Evolutionary conservation across 306 rosid species (phyloP), one percentile per base, ranked within the genome.

Genomic region (Mimosa pudica): DNA sequence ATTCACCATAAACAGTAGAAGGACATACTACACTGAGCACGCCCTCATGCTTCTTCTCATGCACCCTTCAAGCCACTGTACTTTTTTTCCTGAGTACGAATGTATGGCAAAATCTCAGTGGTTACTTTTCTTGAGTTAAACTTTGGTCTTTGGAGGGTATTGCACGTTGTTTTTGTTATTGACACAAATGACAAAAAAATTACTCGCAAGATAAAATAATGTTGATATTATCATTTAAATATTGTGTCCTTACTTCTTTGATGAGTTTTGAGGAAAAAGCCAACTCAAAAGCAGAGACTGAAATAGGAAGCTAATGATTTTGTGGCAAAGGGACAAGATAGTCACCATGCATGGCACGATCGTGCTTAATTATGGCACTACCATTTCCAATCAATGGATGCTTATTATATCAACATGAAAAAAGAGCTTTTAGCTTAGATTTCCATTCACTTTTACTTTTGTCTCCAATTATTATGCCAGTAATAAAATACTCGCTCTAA

Each of bases 301-400:
- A 38, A 66, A 8, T 66, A 38, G 71, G 17, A 66, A 36, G 6
- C 12, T 17, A 38, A 66, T 66, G 71, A 66, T 66, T 24, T 36
- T 2, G 71, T 17, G 1, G 20, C 30, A 38, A 66, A 17, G 48
- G 16, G 71, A 66, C 71, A 38, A 65, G 18, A 38, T 6, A 5
- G 20, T 52, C 20, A 18, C 20, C 60, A 52, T 33, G 46, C 46
- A 64, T 35, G 70, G 46, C 11, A 64, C 3, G 70, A 14, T 66
- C 13, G 45, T 14, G 48, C 71, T 66, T 66, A 38, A 66, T 66
- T 66, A 66, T 66, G 71, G 71, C 45, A 38, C 45, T 66, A 6
- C 30, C 3, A 38, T 66, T 66, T 17, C 48, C 30, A 16, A 66
- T 66, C 71, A 66, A 8, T 66, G 32, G 48, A 42, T 38, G 71